A percentile compares a stretch with the other conserved stretches of the same genome.
These are phyloP conservation scores for Torulaspora microellipsoides DNA, from an alignment of 805 yeast genomes.

Conservation along the genomic window DNA sequence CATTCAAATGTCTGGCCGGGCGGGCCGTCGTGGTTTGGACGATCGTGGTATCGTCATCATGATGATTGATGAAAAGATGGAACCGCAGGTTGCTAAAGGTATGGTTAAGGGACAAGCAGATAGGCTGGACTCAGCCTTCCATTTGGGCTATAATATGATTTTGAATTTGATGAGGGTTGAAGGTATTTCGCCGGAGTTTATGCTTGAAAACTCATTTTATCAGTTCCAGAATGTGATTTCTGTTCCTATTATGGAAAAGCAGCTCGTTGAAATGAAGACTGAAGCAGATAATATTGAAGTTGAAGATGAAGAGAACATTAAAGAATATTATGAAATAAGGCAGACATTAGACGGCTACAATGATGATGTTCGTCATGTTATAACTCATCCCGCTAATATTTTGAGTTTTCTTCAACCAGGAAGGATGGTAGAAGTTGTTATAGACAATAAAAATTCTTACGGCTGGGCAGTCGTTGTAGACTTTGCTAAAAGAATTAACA, in stretches of 20 bases:
- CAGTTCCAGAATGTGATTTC: conserved; percentile 93
- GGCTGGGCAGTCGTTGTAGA: conserved; percentile 96
- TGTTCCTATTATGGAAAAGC: conserved; percentile 77
- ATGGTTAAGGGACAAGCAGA: conserved; percentile 99
- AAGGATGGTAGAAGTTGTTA: conserved; percentile 65
- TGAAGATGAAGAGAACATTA: conserved; percentile 69
- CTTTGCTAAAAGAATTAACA: conserved; percentile 64
- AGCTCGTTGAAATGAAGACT: conserved; percentile 50
- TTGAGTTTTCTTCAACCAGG: conserved; percentile 86
- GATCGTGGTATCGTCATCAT: conserved; percentile 98
- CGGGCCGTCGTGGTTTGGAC: conserved; percentile 99
- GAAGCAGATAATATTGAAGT: conserved; percentile 48
- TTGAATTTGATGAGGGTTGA: conserved; percentile 94
- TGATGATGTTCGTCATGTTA: conserved; percentile 70
- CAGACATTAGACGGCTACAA: conserved; percentile 67
- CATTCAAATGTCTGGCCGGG: conserved; percentile 99
- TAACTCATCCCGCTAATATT: conserved; percentile 87
- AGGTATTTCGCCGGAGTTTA: conserved; percentile 96
- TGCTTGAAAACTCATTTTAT: conserved; percentile 89
- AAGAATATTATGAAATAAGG: conserved; percentile 77
- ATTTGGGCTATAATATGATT: conserved; percentile 95
- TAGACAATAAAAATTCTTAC: conserved; percentile 55
- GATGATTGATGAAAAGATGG: conserved; percentile 99
- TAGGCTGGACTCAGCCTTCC: conserved; percentile 95
- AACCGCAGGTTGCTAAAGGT: conserved; percentile 97